Base-by-base conservation (phyloP, 257 asterid species). In the Capsicum baccatum region DNA sequence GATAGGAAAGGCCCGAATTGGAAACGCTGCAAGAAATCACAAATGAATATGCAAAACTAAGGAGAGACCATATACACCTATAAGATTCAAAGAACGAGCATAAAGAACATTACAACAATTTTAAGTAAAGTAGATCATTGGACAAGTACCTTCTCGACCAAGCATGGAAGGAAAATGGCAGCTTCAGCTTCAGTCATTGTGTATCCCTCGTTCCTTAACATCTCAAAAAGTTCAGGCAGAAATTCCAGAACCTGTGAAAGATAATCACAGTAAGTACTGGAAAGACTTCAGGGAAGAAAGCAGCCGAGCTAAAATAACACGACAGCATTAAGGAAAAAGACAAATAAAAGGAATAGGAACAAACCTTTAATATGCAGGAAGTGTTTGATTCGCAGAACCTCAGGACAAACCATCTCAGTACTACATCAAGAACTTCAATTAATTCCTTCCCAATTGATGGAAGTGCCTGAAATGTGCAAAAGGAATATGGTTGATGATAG, bases 131-230 rank as follows among this genome's bases (percentile, higher is more conserved):
- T 57, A 83, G 80, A 42, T 83, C 54, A 17, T 14, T 64, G 78
- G 39, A 63, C 35, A 74, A 16, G 74, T 87, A 97, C 99, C 99
- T 95, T 97, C 90, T 97, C 99, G 83, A 92, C 86, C 88, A 97
- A 89, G 92, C 99, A 95, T 83, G 99, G 99, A 87, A 97, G 91
- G 89, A 97, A 91, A 88, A 95, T 89, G 74, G 99, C 91, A 56
- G 99, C 97, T 94, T 97, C 99, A 74, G 99, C 97, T 91, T 97
- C 99, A 59, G 97, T 95, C 92, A 95, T 86, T 52, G 90, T 82
- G 90, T 94, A 97, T 62, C 95, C 95, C 88, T 97, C 99, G 83
- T 91, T 94, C 88, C 89, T 94, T 94, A 97, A 89, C 89, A 89
- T 87, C 83, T 94, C 97, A 55, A 97, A 86, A 87, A 97, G 98